These are phyloP conservation scores for Paramecium pentaurelia DNA, from an alignment of 73 alveolate genomes.

Conservation along the genomic window DNA sequence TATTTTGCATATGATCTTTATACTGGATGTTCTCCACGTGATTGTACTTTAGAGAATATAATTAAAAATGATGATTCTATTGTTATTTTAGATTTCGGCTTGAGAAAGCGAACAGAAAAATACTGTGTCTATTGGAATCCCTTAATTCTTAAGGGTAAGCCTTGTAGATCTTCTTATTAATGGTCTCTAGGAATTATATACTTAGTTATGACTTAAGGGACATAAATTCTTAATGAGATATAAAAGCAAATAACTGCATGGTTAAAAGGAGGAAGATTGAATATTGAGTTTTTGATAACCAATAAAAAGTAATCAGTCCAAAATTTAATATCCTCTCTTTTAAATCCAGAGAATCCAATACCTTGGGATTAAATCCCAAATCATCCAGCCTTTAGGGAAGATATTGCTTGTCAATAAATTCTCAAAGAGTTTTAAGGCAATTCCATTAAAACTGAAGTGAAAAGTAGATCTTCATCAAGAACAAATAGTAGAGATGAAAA, in stretches of 20 bases:
- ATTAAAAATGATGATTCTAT: slow-evolving; percentile 16
- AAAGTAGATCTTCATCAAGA: slow-evolving; percentile 12
- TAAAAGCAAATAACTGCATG: not conserved
- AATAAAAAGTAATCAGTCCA: not conserved
- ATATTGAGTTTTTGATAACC: not conserved
- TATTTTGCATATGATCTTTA: slow-evolving; percentile 32
- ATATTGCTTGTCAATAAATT: not conserved
- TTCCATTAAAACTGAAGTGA: not conserved
- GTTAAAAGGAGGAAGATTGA: slow-evolving; percentile 9
- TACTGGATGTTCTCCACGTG: not conserved
- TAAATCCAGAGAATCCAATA: slow-evolving; percentile 29
- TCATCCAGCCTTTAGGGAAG: slow-evolving; percentile 40
- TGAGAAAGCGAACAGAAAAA: not conserved
- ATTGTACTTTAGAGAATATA: slow-evolving; percentile 36
- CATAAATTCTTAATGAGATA: not conserved
- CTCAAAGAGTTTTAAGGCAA: not conserved
- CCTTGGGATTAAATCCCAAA: slow-evolving; percentile 21
- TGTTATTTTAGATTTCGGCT: not conserved
- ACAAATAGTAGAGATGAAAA: not conserved
- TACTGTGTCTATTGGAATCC: slow-evolving; percentile 45
- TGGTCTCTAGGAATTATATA: slow-evolving; percentile 24
- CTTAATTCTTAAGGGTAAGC: slow-evolving; percentile 1
- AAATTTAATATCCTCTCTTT: not conserved
- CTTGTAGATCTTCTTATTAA: not conserved
- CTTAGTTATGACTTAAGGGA: slow-evolving; percentile 36